A percentile compares a stretch with the other conserved stretches of the same genome.
phyloP scores from a whole-genome alignment of 2,329 filamentous ascomycete species.

The Fusarium pseudonygamai region DNA sequence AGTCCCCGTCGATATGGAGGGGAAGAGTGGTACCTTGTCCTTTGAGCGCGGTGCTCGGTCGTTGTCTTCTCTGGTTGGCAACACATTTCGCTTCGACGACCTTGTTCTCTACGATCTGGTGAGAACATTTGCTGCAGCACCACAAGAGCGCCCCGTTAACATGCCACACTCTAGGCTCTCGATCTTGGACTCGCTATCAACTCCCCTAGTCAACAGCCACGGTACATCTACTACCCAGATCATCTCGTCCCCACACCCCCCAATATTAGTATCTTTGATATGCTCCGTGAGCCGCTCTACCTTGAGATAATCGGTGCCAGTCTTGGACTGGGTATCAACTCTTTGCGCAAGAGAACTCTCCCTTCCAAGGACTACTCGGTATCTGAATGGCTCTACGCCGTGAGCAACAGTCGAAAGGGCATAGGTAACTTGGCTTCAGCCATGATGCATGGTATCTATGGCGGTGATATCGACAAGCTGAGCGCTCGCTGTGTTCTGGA shows the following conservation, averaged over 20 bases:
- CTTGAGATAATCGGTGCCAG: slow-evolving; percentile 44
- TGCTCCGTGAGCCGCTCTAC: slow-evolving; percentile 48
- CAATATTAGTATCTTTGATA: slow-evolving; percentile 35
- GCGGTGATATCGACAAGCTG: slow-evolving; percentile 84
- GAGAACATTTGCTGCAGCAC: slow-evolving; percentile 41
- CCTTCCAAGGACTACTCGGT: slow-evolving; percentile 48
- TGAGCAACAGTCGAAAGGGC: slow-evolving; percentile 50
- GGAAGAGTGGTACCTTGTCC: slow-evolving; percentile 65
- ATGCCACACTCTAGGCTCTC: slow-evolving; percentile 43
- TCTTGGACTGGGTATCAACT: slow-evolving; percentile 40
- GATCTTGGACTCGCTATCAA: slow-evolving; percentile 54
- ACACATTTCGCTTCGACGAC: slow-evolving; percentile 62
- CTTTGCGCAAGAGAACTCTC: slow-evolving; percentile 27
- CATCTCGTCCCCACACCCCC: slow-evolving; percentile 59
- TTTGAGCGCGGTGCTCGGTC: slow-evolving; percentile 89
- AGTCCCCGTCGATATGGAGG: slow-evolving; percentile 65
- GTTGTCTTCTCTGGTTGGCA: slow-evolving; percentile 64
- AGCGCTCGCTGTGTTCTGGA: slow-evolving; percentile 71
- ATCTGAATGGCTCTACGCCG: slow-evolving; percentile 48
- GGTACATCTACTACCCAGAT: slow-evolving; percentile 90
- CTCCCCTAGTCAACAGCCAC: slow-evolving; percentile 59
- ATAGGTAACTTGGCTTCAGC: slow-evolving; percentile 81
- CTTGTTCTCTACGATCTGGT: slow-evolving; percentile 77
- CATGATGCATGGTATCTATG: slow-evolving; percentile 87
- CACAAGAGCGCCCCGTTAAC: slow-evolving; percentile 18